A percentile compares a stretch with the other conserved stretches of the same genome.
Evolutionary conservation across 768 basidiomycete genomes (phyloP).

Genomic region (Suillus americanus): DNA sequence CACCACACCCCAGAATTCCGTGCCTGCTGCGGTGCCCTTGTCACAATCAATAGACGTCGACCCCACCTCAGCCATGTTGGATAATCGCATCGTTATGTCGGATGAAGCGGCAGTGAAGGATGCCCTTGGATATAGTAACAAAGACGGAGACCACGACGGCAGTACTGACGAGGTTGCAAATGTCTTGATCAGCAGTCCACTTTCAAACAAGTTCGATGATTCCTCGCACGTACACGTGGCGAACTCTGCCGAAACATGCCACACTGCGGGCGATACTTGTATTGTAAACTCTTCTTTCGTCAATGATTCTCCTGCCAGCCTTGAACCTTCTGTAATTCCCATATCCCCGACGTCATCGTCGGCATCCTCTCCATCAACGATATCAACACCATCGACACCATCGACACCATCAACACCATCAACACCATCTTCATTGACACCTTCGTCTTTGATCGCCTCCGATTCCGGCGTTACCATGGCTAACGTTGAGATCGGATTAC

Average conservation of each 20-base stretch:
- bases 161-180: neutral
- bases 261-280: neutral
- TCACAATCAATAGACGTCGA: neutral
- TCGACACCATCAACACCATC: too few species aligned
- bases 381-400: too few species aligned
- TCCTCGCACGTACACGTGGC: neutral
- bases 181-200: neutral
- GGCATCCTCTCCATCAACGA: neutral
- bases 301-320: neutral
- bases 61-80: neutral
- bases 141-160: neutral
- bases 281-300: too few species aligned
- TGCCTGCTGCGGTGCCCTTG: conserved; percentile 7
- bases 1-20: conserved; percentile 2
- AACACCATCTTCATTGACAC: neutral
- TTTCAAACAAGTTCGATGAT: neutral
- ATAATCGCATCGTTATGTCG: neutral
- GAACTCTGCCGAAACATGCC: neutral
- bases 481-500: conserved; percentile 3
- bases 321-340: neutral
- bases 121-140: conserved; percentile 10
- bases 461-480: neutral
- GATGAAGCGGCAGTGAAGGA: conserved; percentile 4
- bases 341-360: conserved; percentile 1
- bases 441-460: neutral